phyloP scores from a whole-genome alignment of 2,329 filamentous ascomycete species.

The Epichloe scottii region DNA sequence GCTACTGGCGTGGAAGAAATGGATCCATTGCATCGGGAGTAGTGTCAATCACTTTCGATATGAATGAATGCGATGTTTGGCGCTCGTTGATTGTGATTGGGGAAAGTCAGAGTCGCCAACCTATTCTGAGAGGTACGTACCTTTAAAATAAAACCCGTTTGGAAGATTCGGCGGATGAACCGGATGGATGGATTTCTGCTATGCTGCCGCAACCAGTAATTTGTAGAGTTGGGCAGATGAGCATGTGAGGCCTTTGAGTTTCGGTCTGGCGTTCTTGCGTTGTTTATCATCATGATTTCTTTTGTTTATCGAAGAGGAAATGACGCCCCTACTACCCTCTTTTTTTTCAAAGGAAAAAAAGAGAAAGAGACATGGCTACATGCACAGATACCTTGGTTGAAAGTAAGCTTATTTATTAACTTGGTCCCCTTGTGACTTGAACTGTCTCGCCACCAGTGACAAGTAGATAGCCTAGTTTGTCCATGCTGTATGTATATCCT shows the following conservation, averaged over 20 bases:
- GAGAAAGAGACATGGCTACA: constrained; percentile 20
- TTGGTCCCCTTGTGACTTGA: not conserved
- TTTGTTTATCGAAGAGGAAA: constrained; percentile 12
- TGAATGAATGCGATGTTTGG: not conserved
- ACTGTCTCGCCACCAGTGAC: not conserved
- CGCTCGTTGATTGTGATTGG: not conserved
- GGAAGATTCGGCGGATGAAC: not conserved
- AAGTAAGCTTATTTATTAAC: not conserved
- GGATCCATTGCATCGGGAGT: constrained; percentile 45
- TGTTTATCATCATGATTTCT: constrained; percentile 14
- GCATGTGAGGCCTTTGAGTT: not conserved
- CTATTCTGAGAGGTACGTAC: not conserved
- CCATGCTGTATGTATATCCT: no score
- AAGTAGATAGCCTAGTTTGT: not conserved
- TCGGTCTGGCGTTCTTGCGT: constrained; percentile 6
- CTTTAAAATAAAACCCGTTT: not conserved
- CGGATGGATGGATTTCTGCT: not conserved
- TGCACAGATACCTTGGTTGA: constrained; percentile 23
- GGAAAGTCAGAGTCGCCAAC: not conserved
- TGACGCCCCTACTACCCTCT: constrained; percentile 11
- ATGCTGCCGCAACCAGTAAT: not conserved
- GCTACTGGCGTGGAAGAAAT: constrained; percentile 52
- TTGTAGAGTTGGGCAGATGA: not conserved
- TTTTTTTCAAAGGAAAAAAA: constrained; percentile 18
- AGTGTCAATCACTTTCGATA: not conserved